Percentiles rank a stretch among this genome's conserved stretches.
Conservation (phyloP, 164 flowering plant genomes). For the Malania oleifera region DNA sequence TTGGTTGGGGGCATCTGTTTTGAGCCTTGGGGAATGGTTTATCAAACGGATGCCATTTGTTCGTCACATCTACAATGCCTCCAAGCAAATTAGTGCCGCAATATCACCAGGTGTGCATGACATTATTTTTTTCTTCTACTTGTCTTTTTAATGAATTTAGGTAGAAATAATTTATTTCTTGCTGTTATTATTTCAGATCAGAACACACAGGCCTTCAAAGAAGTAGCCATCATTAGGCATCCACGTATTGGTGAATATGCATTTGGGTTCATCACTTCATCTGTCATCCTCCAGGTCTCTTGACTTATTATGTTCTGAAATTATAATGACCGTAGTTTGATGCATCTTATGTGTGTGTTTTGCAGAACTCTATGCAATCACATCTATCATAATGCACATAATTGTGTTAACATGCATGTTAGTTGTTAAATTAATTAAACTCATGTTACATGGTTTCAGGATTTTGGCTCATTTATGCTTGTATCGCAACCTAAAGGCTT, state of each 20-base stretch:
- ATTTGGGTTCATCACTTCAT: constrained; percentile 85
- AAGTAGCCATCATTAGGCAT: constrained; percentile 90
- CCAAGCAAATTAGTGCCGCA: constrained; percentile 80
- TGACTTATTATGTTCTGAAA: not conserved
- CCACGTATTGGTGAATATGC: constrained; percentile 95
- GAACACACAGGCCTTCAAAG: constrained; percentile 84
- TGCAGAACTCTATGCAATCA: not conserved
- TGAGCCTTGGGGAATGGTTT: constrained; percentile 75
- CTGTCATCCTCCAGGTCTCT: constrained; percentile 62
- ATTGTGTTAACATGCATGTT: no score
- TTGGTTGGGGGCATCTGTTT: constrained; percentile 76
- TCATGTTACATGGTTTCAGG: no score
- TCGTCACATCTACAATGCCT: constrained; percentile 74
- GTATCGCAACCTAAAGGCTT: no score
- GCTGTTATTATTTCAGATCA: constrained; percentile 50
- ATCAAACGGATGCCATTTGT: constrained; percentile 83
- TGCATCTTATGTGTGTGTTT: not conserved
- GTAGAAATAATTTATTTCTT: not conserved
- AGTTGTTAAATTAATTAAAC: no score
- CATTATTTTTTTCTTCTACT: not conserved
- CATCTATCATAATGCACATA: not conserved
- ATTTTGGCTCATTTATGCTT: no score
- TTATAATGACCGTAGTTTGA: no score
- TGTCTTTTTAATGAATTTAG: not conserved
- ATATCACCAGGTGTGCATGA: constrained; percentile 58